Evolutionary conservation across 495 filamentous ascomycete species (phyloP), one percentile per base, ranked within the genome.

Genomic region (Thozetella sp.): DNA sequence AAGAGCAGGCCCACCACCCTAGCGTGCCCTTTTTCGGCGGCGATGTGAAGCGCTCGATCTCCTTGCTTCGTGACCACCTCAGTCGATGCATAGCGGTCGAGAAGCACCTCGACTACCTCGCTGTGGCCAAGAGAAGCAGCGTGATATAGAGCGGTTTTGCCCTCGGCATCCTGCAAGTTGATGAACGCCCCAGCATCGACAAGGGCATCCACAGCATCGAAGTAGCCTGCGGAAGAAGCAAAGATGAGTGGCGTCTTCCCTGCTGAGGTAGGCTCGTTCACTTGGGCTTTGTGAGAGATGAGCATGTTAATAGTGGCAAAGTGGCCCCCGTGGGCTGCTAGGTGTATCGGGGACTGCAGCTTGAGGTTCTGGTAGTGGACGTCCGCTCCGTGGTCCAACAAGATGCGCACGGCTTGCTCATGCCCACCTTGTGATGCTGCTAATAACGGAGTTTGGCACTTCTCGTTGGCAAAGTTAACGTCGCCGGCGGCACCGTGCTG

Each of bases 381-480:
- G 30, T 37, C 30, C 6, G 30, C 30, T 37, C 30, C 30, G 6
- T 37, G 30, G 30, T 6, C 15, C 15, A 37, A 6, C 30, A 37
- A 37, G 15, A 15, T 37, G 15, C 15, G 30, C 30, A 37, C 15
- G 6, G 15, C 30, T 37, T 37, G 93, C 85, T 97, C 59, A 91
- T 97, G 86, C 91, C 30, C 30, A 15, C 15, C 15, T 37, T 37
- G 30, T 15, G 30, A 37, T 37, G 30, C 30, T 15, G 15, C 30
- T 15, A 37, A 6, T 15, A 37, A 37, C 30, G 30, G 30, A 15
- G 30, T 37, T 37, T 37, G 30, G 92, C 89, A 70, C 90, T 96
- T 22, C 91, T 96, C 1, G 92, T 97, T 69, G 96, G 93, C 84
- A 92, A 97, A 76, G 93, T 92, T 19, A 91, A 92, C 4, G 83